Evolutionary conservation across 345 rosid genomes (phyloP), one percentile per base, ranked within the genome.

Genomic region (Fremontodendron californicum): DNA sequence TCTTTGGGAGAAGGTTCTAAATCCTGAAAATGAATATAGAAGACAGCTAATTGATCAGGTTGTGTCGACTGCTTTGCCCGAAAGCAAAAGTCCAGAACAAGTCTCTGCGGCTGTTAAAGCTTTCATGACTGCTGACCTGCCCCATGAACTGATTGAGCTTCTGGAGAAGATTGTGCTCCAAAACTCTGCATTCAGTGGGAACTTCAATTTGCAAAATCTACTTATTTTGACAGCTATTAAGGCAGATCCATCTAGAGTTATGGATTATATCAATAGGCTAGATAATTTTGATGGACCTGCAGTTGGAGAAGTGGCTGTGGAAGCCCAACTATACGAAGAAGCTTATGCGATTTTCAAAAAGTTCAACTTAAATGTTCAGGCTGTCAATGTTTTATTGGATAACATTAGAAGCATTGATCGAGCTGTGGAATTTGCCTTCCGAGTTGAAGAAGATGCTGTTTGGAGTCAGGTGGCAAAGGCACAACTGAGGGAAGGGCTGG

Each of bases 211-310:
- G 80, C 99, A 96, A 79, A 96, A 94, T 88, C 90, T 96, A 67
- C 99, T 96, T 77, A 92, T 96, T 76, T 86, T 94, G 87, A 96
- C 98, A 35, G 97, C 98, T 54, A 91, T 96, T 40, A 94, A 94
- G 85, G 98, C 99, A 31, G 98, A 96, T 85, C 89, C 98, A 27
- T 90, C 97, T 46, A 87, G 97, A 85, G 98, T 92, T 48, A 94
- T 96, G 99, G 99, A 94, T 84, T 96, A 96, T 76, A 83, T 96
- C 37, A 94, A 96, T 74, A 87, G 99, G 85, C 89, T 94, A 46
- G 98, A 94, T 81, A 96, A 94, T 82, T 96, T 96, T 82, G 99
- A 96, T 88, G 98, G 99, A 64, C 97, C 99, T 78, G 95, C 94
- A 52, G 94, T 96, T 81, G 99, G 99, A 75, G 97, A 92, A 79